Evolutionary conservation across 495 filamentous ascomycete species (phyloP).

Genomic region (Talaromyces nanjingensis): DNA sequence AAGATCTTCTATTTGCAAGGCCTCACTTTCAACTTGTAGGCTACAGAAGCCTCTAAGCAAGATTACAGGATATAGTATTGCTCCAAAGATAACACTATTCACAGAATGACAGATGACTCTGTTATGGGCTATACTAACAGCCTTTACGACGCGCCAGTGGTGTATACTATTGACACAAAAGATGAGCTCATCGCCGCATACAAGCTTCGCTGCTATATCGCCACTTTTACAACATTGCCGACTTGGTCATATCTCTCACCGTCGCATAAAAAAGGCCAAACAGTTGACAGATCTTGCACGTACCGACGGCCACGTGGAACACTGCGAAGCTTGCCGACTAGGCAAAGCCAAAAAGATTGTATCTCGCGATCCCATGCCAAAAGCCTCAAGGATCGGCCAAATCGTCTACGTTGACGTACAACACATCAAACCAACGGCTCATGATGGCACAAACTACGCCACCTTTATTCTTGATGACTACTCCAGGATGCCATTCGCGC

Average conservation of each 20-base stretch:
- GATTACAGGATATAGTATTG: neutral
- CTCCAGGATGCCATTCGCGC: neutral
- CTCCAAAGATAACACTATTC: constrained; percentile 1
- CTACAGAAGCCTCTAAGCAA: neutral
- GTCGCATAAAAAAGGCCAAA: neutral
- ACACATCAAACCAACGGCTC: neutral
- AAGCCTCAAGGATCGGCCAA: neutral
- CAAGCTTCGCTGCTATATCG: neutral
- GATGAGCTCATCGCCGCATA: neutral
- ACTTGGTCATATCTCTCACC: neutral
- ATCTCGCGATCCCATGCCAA: neutral
- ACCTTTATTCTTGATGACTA: constrained; percentile 1
- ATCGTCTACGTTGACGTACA: constrained; percentile 4
- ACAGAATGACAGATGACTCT: neutral
- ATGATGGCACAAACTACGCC: neutral
- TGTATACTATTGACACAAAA: neutral
- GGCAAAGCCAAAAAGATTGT: constrained; percentile 1
- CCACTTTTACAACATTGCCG: neutral
- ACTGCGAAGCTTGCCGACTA: neutral
- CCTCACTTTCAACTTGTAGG: neutral
- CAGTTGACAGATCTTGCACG: neutral
- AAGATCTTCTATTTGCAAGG: neutral
- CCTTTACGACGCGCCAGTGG: neutral
- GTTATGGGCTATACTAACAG: neutral
- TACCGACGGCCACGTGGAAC: too few relatives aligned